Conservation (phyloP, 306 rosid species). For the Cotoneaster glaucophyllus region DNA sequence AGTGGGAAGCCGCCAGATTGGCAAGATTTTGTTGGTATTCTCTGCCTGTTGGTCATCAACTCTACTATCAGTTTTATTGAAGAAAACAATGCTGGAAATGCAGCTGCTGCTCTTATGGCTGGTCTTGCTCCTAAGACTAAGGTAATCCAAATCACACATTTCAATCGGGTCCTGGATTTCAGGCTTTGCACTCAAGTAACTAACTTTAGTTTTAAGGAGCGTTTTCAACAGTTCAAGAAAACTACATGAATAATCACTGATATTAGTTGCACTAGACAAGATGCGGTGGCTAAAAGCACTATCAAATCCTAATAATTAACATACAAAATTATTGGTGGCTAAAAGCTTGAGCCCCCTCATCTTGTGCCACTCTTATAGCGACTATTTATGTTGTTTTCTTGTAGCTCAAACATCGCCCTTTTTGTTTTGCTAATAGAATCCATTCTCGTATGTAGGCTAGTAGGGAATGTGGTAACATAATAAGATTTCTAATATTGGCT, state of each 20-base stretch:
- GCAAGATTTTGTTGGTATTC: slow-evolving; percentile 92
- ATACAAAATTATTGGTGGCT: neutral
- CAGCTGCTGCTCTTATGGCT: slow-evolving; percentile 99
- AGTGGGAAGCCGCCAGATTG: slow-evolving; percentile 83
- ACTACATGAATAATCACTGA: neutral
- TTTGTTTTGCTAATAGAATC: neutral
- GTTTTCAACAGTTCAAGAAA: neutral
- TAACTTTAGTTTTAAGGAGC: neutral
- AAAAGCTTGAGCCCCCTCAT: too few species aligned
- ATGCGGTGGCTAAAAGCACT: too few species aligned
- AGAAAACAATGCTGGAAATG: slow-evolving; percentile 98
- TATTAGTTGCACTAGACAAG: too few species aligned
- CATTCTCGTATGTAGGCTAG: neutral
- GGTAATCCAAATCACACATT: slow-evolving; percentile 31
- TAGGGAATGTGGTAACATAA: neutral
- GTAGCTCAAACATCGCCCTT: neutral
- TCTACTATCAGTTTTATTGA: slow-evolving; percentile 97
- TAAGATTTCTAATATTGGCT: too few species aligned
- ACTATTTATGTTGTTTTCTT: neutral
- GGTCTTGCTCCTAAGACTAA: slow-evolving; percentile 98
- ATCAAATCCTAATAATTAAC: too few species aligned
- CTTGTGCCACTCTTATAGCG: too few species aligned
- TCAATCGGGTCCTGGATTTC: neutral
- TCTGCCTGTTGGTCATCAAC: slow-evolving; percentile 76
- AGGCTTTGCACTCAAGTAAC: neutral